These are phyloP conservation scores for Penicillium subrubescens DNA, from an alignment of 495 filamentous ascomycete species.

Conservation along the genomic window DNA sequence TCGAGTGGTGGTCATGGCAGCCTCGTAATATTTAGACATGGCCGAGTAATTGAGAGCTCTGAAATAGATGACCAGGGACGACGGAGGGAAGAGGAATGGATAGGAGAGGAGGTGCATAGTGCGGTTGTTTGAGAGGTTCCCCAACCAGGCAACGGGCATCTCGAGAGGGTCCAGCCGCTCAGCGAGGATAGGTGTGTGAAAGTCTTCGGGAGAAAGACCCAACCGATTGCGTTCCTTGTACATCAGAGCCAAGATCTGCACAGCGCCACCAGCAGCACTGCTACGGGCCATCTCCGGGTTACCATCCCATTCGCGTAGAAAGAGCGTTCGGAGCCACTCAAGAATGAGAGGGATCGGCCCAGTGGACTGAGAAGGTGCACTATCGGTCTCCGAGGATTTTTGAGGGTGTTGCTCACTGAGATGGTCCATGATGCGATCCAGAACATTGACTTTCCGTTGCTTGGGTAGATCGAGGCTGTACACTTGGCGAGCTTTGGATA, in stretches of 20 bases:
- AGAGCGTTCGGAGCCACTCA: conserved; percentile 76
- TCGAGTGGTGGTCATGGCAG: conserved; percentile 62
- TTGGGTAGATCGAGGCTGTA: conserved; percentile 37
- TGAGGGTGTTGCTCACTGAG: conserved; percentile 39
- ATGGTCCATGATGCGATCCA: conserved; percentile 44
- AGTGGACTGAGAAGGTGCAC: conserved; percentile 34
- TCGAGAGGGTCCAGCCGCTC: conserved; percentile 76
- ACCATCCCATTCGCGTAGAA: conserved; percentile 78
- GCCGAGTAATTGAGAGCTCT: conserved; percentile 81
- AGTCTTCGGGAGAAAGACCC: conserved; percentile 65
- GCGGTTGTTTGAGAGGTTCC: conserved; percentile 52
- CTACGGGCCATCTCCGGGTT: conserved; percentile 66
- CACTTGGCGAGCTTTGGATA: conserved; percentile 46
- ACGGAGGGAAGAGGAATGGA: conserved; percentile 75
- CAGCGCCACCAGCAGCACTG: conserved; percentile 68
- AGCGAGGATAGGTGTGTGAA: conserved; percentile 73
- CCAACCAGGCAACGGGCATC: conserved; percentile 76
- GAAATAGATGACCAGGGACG: conserved; percentile 78
- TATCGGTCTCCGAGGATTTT: conserved; percentile 33
- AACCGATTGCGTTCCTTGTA: conserved; percentile 65
- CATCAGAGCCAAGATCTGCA: conserved; percentile 75
- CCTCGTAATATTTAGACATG: conserved; percentile 78
- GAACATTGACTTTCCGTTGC: conserved; percentile 32
- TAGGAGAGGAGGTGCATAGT: conserved; percentile 77
- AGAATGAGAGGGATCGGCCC: conserved; percentile 58